phyloP scores from a whole-genome alignment of 2,329 filamentous ascomycete genomes.

The Colletotrichum chrysophilum region DNA sequence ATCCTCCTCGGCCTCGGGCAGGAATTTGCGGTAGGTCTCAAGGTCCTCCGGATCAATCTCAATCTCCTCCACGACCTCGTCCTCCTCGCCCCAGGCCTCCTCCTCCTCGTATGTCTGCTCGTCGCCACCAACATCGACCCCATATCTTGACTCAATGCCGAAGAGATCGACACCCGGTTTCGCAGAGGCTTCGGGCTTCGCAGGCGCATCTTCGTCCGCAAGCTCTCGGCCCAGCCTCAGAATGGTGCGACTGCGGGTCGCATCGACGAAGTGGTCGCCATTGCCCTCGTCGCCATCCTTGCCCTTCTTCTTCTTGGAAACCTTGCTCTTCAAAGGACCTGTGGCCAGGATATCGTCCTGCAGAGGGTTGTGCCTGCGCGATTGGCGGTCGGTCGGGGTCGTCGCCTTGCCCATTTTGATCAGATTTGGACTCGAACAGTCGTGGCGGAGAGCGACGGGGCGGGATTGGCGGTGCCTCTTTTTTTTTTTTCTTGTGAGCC shows the following conservation, averaged over 20 bases:
- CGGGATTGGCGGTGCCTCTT: conserved; percentile 2
- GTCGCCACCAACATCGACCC: conserved; percentile 55
- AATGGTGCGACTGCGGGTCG: conserved; percentile 88
- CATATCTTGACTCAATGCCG: conserved; percentile 79
- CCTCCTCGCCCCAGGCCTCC: conserved; percentile 80
- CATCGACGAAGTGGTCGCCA: conserved; percentile 79
- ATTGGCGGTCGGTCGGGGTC: conserved; percentile 60
- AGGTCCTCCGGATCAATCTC: conserved; percentile 91
- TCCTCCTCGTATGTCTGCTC: conserved; percentile 58
- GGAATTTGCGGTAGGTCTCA: conserved; percentile 89
- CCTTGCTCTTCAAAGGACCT: conserved; percentile 74
- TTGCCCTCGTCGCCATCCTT: conserved; percentile 66
- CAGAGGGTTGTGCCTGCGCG: conserved; percentile 85
- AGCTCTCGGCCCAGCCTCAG: conserved; percentile 88
- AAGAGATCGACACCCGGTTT: conserved; percentile 63
- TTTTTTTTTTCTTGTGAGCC: conserved; percentile 7
- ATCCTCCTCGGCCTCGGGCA: conserved; percentile 75
- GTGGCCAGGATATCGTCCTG: conserved; percentile 83
- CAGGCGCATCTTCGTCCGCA: conserved; percentile 74
- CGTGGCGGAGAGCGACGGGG: conserved; percentile 5
- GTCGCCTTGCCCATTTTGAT: conserved; percentile 79
- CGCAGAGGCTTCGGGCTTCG: conserved; percentile 46
- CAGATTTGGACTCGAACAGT: conserved; percentile 23
- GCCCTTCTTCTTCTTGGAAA: conserved; percentile 73
- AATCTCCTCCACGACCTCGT: conserved; percentile 72